These are phyloP conservation scores for Coniochaeta sp. DNA, from an alignment of 2,329 filamentous ascomycete species.

Conservation along the genomic window DNA sequence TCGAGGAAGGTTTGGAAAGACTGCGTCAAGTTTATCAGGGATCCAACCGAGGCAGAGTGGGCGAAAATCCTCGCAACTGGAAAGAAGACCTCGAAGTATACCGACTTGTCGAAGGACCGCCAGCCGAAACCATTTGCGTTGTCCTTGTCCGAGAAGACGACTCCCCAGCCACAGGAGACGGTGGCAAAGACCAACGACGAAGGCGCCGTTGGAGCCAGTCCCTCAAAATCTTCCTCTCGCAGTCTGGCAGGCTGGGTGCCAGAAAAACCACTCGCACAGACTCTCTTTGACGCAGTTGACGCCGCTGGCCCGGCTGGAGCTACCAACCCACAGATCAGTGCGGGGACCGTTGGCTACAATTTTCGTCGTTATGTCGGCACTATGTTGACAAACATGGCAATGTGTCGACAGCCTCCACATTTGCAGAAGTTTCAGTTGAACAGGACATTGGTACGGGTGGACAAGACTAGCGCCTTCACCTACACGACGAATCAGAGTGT, in stretches of 20 bases:
- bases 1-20: conserved; percentile 48
- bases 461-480: conserved; percentile 33
- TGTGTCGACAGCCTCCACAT: conserved; percentile 29
- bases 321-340: conserved; percentile 26
- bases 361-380: conserved; percentile 27
- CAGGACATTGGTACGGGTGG: conserved; percentile 26
- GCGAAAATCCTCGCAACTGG: conserved; percentile 44
- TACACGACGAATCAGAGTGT: conserved; percentile 19
- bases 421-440: conserved; percentile 29
- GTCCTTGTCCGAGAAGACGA: conserved; percentile 11
- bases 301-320: conserved; percentile 22
- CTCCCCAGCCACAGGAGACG: conserved; percentile 3
- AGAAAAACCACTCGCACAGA: conserved; percentile 25
- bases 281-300: conserved; percentile 25
- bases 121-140: conserved; percentile 18
- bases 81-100: conserved; percentile 23
- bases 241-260: conserved; percentile 18
- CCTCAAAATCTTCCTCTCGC: conserved; percentile 9
- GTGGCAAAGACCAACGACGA: conserved; percentile 5
- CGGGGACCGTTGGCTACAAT: conserved; percentile 24
- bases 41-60: conserved; percentile 51
- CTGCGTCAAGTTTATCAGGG: conserved; percentile 50
- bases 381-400: conserved; percentile 21
- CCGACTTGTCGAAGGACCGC: conserved; percentile 13
- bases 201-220: conserved; percentile 4